A percentile compares a stretch with the other conserved stretches of the same genome.
Conservation (phyloP, 257 asterid species). For the Rauvolfia tetraphylla region DNA sequence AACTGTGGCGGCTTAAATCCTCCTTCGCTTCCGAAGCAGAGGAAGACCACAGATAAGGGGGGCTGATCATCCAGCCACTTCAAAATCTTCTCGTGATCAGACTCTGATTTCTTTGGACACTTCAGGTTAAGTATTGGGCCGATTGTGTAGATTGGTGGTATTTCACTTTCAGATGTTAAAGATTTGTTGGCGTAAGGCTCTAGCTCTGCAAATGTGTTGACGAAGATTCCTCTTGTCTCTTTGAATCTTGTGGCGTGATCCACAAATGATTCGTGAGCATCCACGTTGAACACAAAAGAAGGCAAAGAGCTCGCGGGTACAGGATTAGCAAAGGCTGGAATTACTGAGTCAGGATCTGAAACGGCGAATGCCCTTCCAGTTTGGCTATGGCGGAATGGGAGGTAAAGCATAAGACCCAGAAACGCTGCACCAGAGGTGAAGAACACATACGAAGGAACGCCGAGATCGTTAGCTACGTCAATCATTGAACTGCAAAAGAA, state of each 20-base stretch:
- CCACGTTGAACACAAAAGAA: neutral
- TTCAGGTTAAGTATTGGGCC: conserved; percentile 23
- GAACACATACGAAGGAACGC: conserved; percentile 15
- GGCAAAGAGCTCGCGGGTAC: conserved; percentile 16
- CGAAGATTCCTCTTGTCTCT: neutral
- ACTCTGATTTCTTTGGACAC: neutral
- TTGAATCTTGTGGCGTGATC: conserved; percentile 10
- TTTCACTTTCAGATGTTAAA: neutral
- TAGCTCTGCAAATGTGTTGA: conserved; percentile 27
- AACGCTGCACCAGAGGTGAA: conserved; percentile 11
- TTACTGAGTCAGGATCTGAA: conserved; percentile 14
- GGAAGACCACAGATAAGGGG: too few species aligned
- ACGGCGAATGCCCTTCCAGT: neutral
- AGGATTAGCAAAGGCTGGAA: conserved; percentile 5
- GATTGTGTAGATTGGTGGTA: conserved; percentile 6
- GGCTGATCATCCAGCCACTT: too few species aligned
- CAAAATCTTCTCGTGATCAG: neutral
- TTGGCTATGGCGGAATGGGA: neutral
- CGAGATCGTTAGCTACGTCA: conserved; percentile 22
- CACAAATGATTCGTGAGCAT: conserved; percentile 4
- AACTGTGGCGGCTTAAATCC: too few species aligned
- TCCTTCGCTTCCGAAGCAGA: too few species aligned
- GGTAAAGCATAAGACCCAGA: conserved; percentile 17
- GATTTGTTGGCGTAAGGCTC: conserved; percentile 17
- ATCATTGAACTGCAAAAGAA: conserved; percentile 21